A percentile compares a stretch with the other conserved stretches of the same genome.
Evolutionary conservation across 768 basidiomycete species (phyloP).

Genomic region (Psilocybe sp.): DNA sequence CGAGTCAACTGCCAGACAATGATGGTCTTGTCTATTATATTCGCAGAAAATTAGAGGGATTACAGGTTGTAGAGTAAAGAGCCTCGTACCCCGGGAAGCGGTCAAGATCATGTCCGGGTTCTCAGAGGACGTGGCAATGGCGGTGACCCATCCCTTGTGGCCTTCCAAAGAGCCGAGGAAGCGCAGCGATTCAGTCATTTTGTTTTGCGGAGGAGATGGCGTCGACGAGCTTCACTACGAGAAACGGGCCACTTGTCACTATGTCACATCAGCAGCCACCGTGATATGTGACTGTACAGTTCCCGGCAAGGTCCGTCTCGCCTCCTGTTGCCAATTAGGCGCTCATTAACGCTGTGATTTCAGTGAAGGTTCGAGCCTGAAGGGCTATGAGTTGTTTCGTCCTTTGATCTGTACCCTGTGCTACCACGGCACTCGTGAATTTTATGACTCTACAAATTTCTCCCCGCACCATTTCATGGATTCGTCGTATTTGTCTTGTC

Average conservation of each 20-base stretch:
- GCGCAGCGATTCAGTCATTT: conserved; percentile 83
- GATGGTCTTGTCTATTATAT: conserved; percentile 90
- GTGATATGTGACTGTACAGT: conserved; percentile 61
- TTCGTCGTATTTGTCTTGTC: too few relatives aligned
- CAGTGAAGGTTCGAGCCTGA: too few relatives aligned
- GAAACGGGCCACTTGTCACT: conserved; percentile 17
- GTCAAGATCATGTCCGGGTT: conserved; percentile 99
- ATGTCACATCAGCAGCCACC: conserved; percentile 56
- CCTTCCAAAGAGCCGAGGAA: conserved; percentile 90
- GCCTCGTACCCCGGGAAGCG: conserved; percentile 82
- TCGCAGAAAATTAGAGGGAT: conserved; percentile 15
- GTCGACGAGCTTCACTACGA: conserved; percentile 25
- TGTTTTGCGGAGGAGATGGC: conserved; percentile 29
- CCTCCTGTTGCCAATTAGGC: not conserved
- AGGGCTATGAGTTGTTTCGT: too few relatives aligned
- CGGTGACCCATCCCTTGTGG: conserved; percentile 98
- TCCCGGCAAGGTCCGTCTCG: conserved; percentile 17
- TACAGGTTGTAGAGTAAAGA: conserved; percentile 16
- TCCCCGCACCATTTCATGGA: too few relatives aligned
- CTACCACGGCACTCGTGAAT: too few relatives aligned
- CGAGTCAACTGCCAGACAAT: conserved; percentile 99
- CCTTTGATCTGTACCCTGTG: too few relatives aligned
- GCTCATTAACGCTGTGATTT: too few relatives aligned
- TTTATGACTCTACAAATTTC: too few relatives aligned
- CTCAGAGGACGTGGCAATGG: conserved; percentile 96